A percentile compares a stretch with the other conserved stretches of the same genome.
Conservation (phyloP, 768 basidiomycete species). For the Ramaria sp. region DNA sequence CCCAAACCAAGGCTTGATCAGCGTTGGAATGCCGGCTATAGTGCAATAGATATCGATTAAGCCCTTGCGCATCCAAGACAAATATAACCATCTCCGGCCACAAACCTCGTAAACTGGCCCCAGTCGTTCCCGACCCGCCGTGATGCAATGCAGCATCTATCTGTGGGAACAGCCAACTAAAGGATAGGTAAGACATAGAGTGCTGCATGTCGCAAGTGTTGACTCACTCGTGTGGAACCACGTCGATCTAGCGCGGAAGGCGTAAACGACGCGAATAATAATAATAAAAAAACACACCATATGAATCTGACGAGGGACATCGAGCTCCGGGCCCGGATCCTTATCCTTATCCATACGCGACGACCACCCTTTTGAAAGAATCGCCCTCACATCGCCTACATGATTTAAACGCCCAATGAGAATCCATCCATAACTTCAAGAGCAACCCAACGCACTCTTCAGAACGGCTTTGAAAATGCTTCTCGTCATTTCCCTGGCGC, state of each 20-base stretch:
- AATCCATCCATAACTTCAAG: neutral
- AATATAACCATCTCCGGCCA: too few relatives aligned
- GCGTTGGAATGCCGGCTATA: slow-evolving; percentile 47
- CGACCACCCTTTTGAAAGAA: slow-evolving; percentile 62
- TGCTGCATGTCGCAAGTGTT: neutral
- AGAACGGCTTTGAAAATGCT: slow-evolving; percentile 50
- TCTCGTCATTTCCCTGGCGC: slow-evolving; percentile 42
- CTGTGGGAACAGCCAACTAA: slow-evolving; percentile 45
- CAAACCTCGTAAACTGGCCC: slow-evolving; percentile 43
- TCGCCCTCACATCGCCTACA: slow-evolving; percentile 52
- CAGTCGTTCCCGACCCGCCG: slow-evolving; percentile 64
- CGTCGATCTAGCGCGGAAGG: slow-evolving; percentile 33
- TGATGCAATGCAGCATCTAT: slow-evolving; percentile 58
- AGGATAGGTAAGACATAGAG: slow-evolving; percentile 9
- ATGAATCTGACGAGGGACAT: slow-evolving; percentile 43
- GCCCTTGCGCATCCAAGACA: neutral
- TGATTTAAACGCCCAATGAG: neutral
- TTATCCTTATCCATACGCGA: slow-evolving; percentile 36
- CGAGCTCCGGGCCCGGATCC: slow-evolving; percentile 25
- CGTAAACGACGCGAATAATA: neutral
- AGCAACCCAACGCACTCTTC: slow-evolving; percentile 32
- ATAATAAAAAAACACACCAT: slow-evolving; percentile 18
- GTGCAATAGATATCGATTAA: neutral
- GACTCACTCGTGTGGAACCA: slow-evolving; percentile 50
- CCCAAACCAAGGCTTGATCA: slow-evolving; percentile 66